Evolutionary conservation across 2,329 filamentous ascomycete genomes (phyloP), one percentile per base, ranked within the genome.

Genomic region (Colletotrichum trifolii): DNA sequence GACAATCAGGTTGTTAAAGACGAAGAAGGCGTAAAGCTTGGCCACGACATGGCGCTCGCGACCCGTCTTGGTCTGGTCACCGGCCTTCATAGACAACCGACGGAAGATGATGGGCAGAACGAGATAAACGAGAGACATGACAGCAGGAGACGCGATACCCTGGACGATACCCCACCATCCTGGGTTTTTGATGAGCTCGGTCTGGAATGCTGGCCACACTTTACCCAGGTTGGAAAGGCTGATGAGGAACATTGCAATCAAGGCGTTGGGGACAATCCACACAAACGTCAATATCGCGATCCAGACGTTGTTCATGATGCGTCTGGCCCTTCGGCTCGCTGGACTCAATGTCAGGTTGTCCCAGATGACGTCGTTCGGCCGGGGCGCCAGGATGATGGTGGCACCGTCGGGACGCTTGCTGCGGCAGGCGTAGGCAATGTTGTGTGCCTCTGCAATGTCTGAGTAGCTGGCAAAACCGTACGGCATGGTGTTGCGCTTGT

Each of bases 401-500:
- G 93, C 89, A 6, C 93, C 93, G 45, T 92, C 85, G 0, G 93
- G 92, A 70, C 91, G 91, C 81, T 96, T 96, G 53, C 89, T 92
- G 64, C 91, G 91, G 25, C 91, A 88, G 9, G 89, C 86, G 77
- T 91, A 97, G 10, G 94, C 96, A 67, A 97, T 94, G 17, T 87
- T 87, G 73, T 99, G 96, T 0, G 96, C 93, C 71, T 97, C 92
- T 63, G 89, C 85, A 60, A 99, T 96, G 46, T 90, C 90, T 46
- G 95, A 89, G 79, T 96, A 99, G 71, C 93, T 97, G 8, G 95
- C 94, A 75, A 99, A 99, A 0, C 96, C 96, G 73, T 94, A 99
- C 0, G 93, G 85, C 85, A 97, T 91, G 13, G 94, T 91, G 74
- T 95, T 93, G 54, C 94, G 89, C 75, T 90, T 93, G 77, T 98